Base-by-base conservation (phyloP, 805 yeast species). In the Ogataea henricii region DNA sequence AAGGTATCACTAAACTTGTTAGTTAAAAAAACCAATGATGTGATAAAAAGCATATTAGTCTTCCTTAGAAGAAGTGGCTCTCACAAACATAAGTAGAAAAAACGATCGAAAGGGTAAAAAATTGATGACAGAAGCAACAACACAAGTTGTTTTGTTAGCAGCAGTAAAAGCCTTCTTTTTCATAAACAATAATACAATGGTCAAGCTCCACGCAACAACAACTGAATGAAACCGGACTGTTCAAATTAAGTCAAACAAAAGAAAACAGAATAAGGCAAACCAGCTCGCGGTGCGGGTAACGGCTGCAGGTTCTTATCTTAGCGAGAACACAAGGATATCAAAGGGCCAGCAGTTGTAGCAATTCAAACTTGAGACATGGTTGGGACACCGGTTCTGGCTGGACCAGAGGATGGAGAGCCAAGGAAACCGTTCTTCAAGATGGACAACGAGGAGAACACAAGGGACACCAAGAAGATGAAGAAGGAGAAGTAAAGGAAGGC, bases 401-500 rank as follows among this genome's bases (percentile, higher is more conserved):
- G 69, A 50, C 77, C 70, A 51, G 80, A 65, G 52, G 76, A 54
- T 67, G 69, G 52, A 62, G 79, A 72, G 67, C 89, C 84, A 66
- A 76, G 69, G 57, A 80, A 72, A 56, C 88, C 84, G 54, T 78
- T 67, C 62, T 81, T 67, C 68, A 87, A 68, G 45, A 81, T 74
- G 52, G 77, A 68, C 37, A 74, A 33, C 43, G 68, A 56, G 47
- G 84, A 76, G 67, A 82, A 66, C 53, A 71, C 71, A 52, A 80
- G 62, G 56, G 90, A 80, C 60, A 78, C 86, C 55, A 89, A 69
- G 68, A 89, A 86, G 67, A 84, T 70, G 65, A 83, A 81, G 78
- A 86, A 83, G 48, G 94, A 78, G 70, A 94, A 84, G 85, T 82
- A 94, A 64, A 87, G 78, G 82, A 88, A 87, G 44, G 91, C 90